These are phyloP conservation scores for Immersiporthe knoxdaviesiana DNA, from an alignment of 2,329 filamentous ascomycete species.

Conservation along the genomic window DNA sequence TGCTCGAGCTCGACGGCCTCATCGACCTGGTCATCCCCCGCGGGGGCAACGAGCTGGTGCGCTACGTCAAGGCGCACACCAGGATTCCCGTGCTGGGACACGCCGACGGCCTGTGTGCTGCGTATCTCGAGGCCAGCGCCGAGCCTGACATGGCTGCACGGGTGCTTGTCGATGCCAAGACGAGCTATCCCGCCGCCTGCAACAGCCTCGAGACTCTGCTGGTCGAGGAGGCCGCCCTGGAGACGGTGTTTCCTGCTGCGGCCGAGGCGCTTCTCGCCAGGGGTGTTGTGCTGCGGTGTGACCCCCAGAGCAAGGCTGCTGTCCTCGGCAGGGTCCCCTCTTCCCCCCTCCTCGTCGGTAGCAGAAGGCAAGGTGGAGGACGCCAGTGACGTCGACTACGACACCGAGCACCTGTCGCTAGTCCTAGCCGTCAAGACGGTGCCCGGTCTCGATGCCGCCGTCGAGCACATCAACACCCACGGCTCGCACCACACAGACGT, in stretches of 20 bases:
- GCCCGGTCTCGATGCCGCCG: conserved; percentile 67
- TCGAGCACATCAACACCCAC: conserved; percentile 88
- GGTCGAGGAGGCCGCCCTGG: conserved; percentile 73
- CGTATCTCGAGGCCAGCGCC: conserved; percentile 82
- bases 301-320: conserved; percentile 67
- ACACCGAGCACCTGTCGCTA: conserved; percentile 88
- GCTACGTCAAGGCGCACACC: conserved; percentile 86
- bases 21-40: conserved; percentile 96
- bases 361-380: conserved; percentile 59
- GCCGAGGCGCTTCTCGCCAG: conserved; percentile 74
- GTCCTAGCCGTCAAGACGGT: conserved; percentile 84
- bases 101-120: conserved; percentile 88
- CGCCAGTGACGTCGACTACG: conserved; percentile 72
- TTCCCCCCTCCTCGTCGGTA: conserved; percentile 35
- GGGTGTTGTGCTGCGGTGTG: conserved; percentile 83
- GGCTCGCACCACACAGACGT: conserved; percentile 93
- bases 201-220: conserved; percentile 93
- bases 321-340: conserved; percentile 53
- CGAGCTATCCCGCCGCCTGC: conserved; percentile 92
- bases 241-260: conserved; percentile 69
- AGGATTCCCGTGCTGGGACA: conserved; percentile 96
- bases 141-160: conserved; percentile 71
- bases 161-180: conserved; percentile 89
- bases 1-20: conserved; percentile 82
- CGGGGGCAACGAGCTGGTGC: conserved; percentile 86